Percentiles rank a stretch among this genome's conserved stretches.
Evolutionary conservation across 2,329 filamentous ascomycete genomes (phyloP).

Genomic region (Colletotrichum horii): DNA sequence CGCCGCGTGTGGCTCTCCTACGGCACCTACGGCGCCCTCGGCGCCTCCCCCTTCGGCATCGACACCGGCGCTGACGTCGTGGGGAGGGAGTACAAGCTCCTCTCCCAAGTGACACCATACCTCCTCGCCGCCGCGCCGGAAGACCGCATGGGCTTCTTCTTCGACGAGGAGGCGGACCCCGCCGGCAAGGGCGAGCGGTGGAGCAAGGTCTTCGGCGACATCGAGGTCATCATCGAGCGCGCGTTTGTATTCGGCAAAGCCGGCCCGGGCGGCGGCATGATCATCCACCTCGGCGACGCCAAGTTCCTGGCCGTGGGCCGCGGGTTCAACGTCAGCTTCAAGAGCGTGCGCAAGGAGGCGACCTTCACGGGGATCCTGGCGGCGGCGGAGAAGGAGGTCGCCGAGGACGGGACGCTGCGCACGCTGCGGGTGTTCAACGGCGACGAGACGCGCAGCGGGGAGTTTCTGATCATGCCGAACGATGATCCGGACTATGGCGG

Average conservation of each 20-base stretch:
- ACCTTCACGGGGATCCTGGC: slow-evolving; percentile 43
- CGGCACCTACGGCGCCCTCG: slow-evolving; percentile 43
- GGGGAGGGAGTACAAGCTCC: slow-evolving; percentile 35
- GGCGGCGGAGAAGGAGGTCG: slow-evolving; percentile 40
- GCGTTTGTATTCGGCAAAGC: slow-evolving; percentile 45
- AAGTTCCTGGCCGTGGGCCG: slow-evolving; percentile 41
- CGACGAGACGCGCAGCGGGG: slow-evolving; percentile 48
- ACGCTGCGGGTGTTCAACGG: slow-evolving; percentile 41
- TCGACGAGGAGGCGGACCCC: slow-evolving; percentile 36
- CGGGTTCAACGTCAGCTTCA: slow-evolving; percentile 42
- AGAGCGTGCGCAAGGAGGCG: slow-evolving; percentile 31
- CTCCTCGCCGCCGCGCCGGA: slow-evolving; percentile 33
- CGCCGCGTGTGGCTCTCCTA: slow-evolving; percentile 46
- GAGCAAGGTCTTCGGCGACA: slow-evolving; percentile 33
- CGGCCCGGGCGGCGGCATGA: slow-evolving; percentile 40
- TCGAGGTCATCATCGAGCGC: slow-evolving; percentile 40
- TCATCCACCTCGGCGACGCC: slow-evolving; percentile 39
- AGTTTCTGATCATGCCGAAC: slow-evolving; percentile 59
- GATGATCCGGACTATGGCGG: slow-evolving; percentile 61
- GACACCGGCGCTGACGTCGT: slow-evolving; percentile 36
- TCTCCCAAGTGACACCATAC: slow-evolving; percentile 29
- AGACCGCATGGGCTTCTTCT: slow-evolving; percentile 40
- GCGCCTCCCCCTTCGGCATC: slow-evolving; percentile 44
- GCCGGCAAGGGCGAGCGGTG: slow-evolving; percentile 29
- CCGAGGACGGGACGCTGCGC: slow-evolving; percentile 33